Evolutionary conservation across 768 basidiomycete species (phyloP), one percentile per base, ranked within the genome.

Genomic region (Lactifluus piperatus): DNA sequence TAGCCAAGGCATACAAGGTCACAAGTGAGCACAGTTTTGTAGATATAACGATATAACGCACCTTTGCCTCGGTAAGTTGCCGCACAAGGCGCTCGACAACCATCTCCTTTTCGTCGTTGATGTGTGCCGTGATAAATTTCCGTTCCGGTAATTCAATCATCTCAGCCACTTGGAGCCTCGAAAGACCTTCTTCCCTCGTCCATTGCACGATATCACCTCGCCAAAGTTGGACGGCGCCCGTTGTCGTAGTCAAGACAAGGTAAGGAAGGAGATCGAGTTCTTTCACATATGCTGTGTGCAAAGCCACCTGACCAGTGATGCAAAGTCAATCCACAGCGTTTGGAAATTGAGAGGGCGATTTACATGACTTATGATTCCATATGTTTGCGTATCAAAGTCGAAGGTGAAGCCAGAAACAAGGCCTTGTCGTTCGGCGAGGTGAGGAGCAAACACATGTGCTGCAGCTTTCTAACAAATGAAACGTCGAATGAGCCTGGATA

Each of bases 101-200:
- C 1, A 72, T 70, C 67, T 88, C 85, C 1, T 68, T 67, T 54
- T 69, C 70, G 29, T 68, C 62, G 18, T 62, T 70, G 18, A 74
- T 60, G 8, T 70, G 71, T 13, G 70, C 64, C n/a, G 69, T 69
- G 53, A 70, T 70, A 13, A 72, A 66, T 60, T 77, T 73, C 39
- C 71, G 66, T 69, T 90, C 88, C 0, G 90, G 90, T 16, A 95
- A 77, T 64, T 92, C 89, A 22, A 93, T 80, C 57, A 93, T 83
- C 52, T 84, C 80, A 1, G 85, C 83, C 0, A 79, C 77, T 24
- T 77, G 71, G 50, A 90, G 77, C 2, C 81, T 75, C 0, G 89
- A 75, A 10, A 95, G 75, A 1, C 81, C 78, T 68, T 97, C 94
- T 67, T 95, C 93, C 49, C 93, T 78, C 0, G 79, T 80, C 91